Evolutionary conservation across 1,139 yeast genomes (phyloP).

Genomic region (Kodamaea derodonti): DNA sequence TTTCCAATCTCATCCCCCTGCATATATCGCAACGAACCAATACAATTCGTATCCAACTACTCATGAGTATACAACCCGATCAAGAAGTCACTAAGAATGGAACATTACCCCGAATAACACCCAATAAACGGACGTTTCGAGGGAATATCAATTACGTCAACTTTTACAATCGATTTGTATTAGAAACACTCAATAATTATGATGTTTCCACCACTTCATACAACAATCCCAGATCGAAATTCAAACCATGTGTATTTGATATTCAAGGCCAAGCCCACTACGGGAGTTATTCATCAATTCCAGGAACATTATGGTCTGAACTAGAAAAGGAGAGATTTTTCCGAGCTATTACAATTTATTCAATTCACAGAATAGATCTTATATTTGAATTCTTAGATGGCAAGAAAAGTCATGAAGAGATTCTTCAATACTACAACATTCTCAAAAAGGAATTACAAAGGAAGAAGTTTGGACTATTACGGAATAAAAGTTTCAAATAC

Average conservation of each 20-base stretch:
- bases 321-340: slow-evolving; percentile 42
- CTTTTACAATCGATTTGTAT: slow-evolving; percentile 14
- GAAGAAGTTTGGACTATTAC: slow-evolving; percentile 13
- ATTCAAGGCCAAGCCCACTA: slow-evolving; percentile 8
- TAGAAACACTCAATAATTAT: slow-evolving; percentile 8
- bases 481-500: slow-evolving; percentile 7
- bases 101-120: too few species aligned
- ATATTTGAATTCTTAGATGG: slow-evolving; percentile 32
- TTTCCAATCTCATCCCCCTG: too few species aligned
- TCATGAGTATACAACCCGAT: not conserved
- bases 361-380: slow-evolving; percentile 45
- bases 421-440: slow-evolving; percentile 42
- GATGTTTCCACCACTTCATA: slow-evolving; percentile 3
- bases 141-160: slow-evolving; percentile 15
- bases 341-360: slow-evolving; percentile 36
- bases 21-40: too few species aligned
- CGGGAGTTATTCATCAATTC: slow-evolving; percentile 2
- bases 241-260: slow-evolving; percentile 7
- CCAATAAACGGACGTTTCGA: slow-evolving; percentile 7
- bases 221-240: slow-evolving; percentile 3
- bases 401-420: slow-evolving; percentile 42
- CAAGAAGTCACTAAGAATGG: too few species aligned
- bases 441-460: slow-evolving; percentile 24
- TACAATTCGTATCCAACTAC: too few species aligned
- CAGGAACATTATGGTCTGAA: slow-evolving; percentile 35